Percentiles rank a stretch among this genome's conserved stretches.
Conservation (phyloP, 2,329 filamentous ascomycete species). For the Epichloe baconii region DNA sequence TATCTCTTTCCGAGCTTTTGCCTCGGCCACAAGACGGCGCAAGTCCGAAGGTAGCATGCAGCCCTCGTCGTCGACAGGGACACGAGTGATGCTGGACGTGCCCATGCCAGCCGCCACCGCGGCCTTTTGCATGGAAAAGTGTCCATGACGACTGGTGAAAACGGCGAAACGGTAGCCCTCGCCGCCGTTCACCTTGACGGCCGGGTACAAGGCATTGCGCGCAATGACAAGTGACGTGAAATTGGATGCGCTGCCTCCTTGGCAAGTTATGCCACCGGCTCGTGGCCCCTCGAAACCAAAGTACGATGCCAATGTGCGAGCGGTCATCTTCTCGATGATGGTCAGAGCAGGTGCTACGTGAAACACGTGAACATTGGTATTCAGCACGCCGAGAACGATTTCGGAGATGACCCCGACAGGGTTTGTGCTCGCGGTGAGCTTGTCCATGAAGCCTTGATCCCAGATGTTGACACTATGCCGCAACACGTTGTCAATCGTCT, state of each 20-base stretch:
- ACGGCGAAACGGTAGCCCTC: slow-evolving; percentile 55
- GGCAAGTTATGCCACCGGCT: slow-evolving; percentile 61
- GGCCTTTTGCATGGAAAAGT: slow-evolving; percentile 89
- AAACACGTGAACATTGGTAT: slow-evolving; percentile 90
- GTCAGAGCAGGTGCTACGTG: slow-evolving; percentile 82
- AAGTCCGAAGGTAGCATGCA: slow-evolving; percentile 57
- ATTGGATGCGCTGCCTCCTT: slow-evolving; percentile 75
- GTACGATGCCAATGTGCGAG: slow-evolving; percentile 54
- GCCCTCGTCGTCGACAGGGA: slow-evolving; percentile 60
- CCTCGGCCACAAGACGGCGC: slow-evolving; percentile 44
- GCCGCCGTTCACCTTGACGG: slow-evolving; percentile 63
- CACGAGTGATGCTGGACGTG: slow-evolving; percentile 52
- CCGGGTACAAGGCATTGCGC: slow-evolving; percentile 69
- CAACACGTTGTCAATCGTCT: slow-evolving; percentile 56
- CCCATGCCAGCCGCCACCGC: slow-evolving; percentile 79
- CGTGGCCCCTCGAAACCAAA: slow-evolving; percentile 62
- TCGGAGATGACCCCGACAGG: slow-evolving; percentile 78
- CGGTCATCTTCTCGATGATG: slow-evolving; percentile 73
- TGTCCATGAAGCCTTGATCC: slow-evolving; percentile 93
- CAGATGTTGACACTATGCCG: slow-evolving; percentile 93
- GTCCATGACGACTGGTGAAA: slow-evolving; percentile 78
- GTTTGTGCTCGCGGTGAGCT: slow-evolving; percentile 82
- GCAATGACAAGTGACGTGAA: slow-evolving; percentile 74
- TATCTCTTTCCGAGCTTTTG: slow-evolving; percentile 56
- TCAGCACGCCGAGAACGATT: slow-evolving; percentile 68